Evolutionary conservation across 2,329 filamentous ascomycete genomes (phyloP).

Genomic region (Colletotrichum cuscutae): DNA sequence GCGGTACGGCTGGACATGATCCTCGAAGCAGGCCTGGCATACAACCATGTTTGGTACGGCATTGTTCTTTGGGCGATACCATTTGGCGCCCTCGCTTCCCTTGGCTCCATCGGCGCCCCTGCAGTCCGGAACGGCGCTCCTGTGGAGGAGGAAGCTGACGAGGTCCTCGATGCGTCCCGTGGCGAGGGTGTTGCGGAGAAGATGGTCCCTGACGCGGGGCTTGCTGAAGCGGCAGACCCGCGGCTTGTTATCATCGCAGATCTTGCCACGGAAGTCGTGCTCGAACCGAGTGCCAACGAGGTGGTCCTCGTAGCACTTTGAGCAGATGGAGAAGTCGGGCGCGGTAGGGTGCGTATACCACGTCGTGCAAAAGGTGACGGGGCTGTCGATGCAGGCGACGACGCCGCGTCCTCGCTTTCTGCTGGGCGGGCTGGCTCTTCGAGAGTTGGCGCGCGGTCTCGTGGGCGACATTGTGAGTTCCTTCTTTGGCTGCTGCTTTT

Average conservation of each 20-base stretch:
- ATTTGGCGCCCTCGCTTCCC: slow-evolving; percentile 42
- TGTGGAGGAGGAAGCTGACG: slow-evolving; percentile 43
- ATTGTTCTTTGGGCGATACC: slow-evolving; percentile 42
- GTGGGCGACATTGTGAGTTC: slow-evolving; percentile 12
- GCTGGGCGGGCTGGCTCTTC: slow-evolving; percentile 16
- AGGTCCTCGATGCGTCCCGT: slow-evolving; percentile 41
- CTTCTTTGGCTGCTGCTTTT: not conserved
- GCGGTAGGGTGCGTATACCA: slow-evolving; percentile 50
- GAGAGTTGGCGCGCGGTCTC: slow-evolving; percentile 26
- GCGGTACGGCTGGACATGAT: slow-evolving; percentile 40
- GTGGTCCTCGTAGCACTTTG: slow-evolving; percentile 50
- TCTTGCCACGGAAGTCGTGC: slow-evolving; percentile 39
- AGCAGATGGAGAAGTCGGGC: slow-evolving; percentile 48
- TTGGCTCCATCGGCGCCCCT: slow-evolving; percentile 38
- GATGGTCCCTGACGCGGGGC: slow-evolving; percentile 43
- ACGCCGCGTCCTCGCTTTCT: slow-evolving; percentile 27
- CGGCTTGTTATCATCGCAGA: slow-evolving; percentile 39
- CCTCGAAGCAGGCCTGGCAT: slow-evolving; percentile 52
- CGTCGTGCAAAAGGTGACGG: slow-evolving; percentile 43
- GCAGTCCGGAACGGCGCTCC: slow-evolving; percentile 42
- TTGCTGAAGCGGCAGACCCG: slow-evolving; percentile 49
- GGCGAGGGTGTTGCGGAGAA: slow-evolving; percentile 43
- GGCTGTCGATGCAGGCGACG: slow-evolving; percentile 42
- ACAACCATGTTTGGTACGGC: slow-evolving; percentile 46
- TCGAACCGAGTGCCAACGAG: slow-evolving; percentile 45